Evolutionary conservation across 2,329 filamentous ascomycete species (phyloP).

Genomic region (Microcyclospora pomicola): DNA sequence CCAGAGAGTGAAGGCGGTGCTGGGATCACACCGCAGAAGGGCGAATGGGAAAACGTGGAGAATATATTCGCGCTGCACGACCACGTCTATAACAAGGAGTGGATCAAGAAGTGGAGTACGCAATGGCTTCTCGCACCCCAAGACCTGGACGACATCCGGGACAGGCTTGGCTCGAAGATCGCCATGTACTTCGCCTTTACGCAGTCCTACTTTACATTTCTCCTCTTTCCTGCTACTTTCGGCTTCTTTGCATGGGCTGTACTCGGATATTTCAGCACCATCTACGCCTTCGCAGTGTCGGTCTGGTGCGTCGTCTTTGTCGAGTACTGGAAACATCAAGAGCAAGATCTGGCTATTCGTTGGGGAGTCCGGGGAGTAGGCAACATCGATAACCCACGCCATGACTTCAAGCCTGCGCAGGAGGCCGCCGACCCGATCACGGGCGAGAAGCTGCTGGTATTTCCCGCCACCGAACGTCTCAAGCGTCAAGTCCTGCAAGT

Average conservation of each 20-base stretch:
- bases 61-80: constrained; percentile 38
- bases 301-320: constrained; percentile 86
- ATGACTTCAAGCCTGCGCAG: constrained; percentile 66
- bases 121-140: constrained; percentile 33
- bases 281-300: constrained; percentile 65
- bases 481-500: constrained; percentile 66
- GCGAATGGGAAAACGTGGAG: constrained; percentile 37
- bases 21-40: constrained; percentile 37
- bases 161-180: constrained; percentile 46
- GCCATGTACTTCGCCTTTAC: constrained; percentile 95
- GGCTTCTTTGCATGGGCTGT: constrained; percentile 67
- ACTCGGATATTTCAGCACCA: constrained; percentile 68
- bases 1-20: constrained; percentile 34
- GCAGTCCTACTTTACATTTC: constrained; percentile 76
- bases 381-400: constrained; percentile 61
- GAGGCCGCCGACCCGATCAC: constrained; percentile 67
- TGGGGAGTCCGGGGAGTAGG: constrained; percentile 85
- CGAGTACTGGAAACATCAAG: constrained; percentile 92
- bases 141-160: constrained; percentile 37
- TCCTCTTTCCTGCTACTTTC: constrained; percentile 67
- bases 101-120: constrained; percentile 39
- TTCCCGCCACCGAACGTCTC: constrained; percentile 61
- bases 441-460: constrained; percentile 62
- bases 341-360: constrained; percentile 69
- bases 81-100: constrained; percentile 38